phyloP scores from a whole-genome alignment of 208 protist genomes.

The Leishmania turanica region DNA sequence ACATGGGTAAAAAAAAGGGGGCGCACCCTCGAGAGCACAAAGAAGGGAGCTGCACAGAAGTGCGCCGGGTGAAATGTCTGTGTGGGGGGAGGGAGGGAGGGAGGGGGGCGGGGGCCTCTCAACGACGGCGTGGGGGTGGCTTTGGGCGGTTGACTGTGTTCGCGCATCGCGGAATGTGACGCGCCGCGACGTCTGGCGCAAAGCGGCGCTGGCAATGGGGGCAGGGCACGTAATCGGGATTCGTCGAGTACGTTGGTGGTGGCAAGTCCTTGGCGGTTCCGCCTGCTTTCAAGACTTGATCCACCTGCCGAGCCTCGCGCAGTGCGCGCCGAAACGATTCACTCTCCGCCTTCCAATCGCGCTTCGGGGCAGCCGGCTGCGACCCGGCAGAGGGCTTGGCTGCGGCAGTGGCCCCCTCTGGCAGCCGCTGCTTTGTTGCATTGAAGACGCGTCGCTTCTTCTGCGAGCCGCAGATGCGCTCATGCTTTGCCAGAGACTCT shows the following conservation, averaged over 20 bases:
- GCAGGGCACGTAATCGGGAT: conserved; percentile 85
- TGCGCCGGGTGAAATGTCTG: too few relatives aligned
- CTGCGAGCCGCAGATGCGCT: conserved; percentile 59
- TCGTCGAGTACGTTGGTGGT: conserved; percentile 85
- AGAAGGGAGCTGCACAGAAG: background rate
- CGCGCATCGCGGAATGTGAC: conserved; percentile 89
- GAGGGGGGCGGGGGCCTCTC: background rate
- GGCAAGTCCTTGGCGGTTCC: conserved; percentile 76
- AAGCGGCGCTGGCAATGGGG: conserved; percentile 90
- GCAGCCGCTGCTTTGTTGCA: conserved; percentile 55
- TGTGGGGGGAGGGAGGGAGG: background rate
- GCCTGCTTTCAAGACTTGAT: conserved; percentile 76
- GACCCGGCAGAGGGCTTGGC: background rate
- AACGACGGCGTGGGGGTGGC: conserved; percentile 71
- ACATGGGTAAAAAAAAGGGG: background rate
- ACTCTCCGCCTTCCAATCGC: conserved; percentile 87
- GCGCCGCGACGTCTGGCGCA: conserved; percentile 73
- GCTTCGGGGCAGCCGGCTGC: conserved; percentile 38
- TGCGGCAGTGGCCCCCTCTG: conserved; percentile 24
- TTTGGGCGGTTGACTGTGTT: conserved; percentile 84
- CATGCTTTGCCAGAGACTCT: conserved; percentile 70
- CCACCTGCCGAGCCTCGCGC: conserved; percentile 76
- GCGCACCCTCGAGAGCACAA: background rate
- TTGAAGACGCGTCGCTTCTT: conserved; percentile 82
- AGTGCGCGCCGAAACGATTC: conserved; percentile 77